phyloP scores from a whole-genome alignment of 2,329 filamentous ascomycete species.

The Clonostachys solani region DNA sequence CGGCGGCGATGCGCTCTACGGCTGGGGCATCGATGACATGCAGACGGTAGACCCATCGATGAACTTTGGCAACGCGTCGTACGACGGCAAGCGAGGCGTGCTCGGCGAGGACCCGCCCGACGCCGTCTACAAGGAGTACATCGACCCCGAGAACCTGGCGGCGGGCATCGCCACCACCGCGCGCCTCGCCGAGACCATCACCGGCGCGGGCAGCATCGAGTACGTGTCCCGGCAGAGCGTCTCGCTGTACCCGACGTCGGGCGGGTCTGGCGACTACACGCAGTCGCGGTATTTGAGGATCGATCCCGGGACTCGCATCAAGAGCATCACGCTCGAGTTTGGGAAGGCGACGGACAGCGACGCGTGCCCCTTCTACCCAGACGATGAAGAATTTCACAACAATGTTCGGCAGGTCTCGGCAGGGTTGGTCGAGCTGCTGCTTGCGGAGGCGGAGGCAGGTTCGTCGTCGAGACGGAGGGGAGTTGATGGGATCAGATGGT shows the following conservation, averaged over 20 bases:
- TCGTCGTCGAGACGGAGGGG: neutral
- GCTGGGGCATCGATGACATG: conserved; percentile 51
- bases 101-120: conserved; percentile 23
- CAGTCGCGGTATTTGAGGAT: conserved; percentile 32
- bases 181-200: conserved; percentile 31
- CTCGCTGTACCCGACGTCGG: conserved; percentile 39
- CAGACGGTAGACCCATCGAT: conserved; percentile 38
- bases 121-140: conserved; percentile 37
- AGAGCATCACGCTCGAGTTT: conserved; percentile 41
- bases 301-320: conserved; percentile 19
- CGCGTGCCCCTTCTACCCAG: conserved; percentile 39
- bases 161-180: conserved; percentile 21
- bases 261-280: conserved; percentile 40
- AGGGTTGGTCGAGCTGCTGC: conserved; percentile 38
- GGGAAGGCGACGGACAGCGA: conserved; percentile 17
- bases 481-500: no score
- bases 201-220: conserved; percentile 23
- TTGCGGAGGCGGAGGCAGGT: neutral
- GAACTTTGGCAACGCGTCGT: conserved; percentile 48
- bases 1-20: conserved; percentile 46
- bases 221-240: conserved; percentile 34
- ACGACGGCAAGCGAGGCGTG: conserved; percentile 44
- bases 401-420: conserved; percentile 38
- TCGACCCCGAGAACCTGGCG: conserved; percentile 24
- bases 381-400: conserved; percentile 30